Evolutionary conservation across 176 grass and related monocot species (phyloP), one percentile per base, ranked within the genome.

Genomic region (Zoysia pacifica): DNA sequence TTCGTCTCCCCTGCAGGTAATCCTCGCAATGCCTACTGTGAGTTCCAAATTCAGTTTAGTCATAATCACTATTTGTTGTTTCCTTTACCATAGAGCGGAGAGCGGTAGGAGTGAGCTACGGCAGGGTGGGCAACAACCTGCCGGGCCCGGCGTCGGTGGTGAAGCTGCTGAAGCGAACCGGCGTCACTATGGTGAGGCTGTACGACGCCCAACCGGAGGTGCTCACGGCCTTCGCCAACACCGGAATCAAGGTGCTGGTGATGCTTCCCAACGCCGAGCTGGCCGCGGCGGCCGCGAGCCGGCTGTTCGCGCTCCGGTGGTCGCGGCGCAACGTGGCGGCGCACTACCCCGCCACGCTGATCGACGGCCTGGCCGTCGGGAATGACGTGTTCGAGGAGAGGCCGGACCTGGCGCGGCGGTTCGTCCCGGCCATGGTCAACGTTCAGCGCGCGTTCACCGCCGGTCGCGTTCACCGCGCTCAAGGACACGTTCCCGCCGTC

Each of bases 161-260:
- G 16, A 15, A 92, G 75, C 86, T 92, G 16, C 82, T 92, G 5
- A 83, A 92, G 67, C 9, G 65, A 4, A 73, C 62, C 15, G 75
- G 79, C 69, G 79, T 92, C 48, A 74, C 62, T 16, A 76, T 63
- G 82, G 82, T 92, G 1, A 89, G 83, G 65, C 69, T 92, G 0
- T 92, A 89, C 64, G 90, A 92, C 63, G 48, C 79, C 15, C 48
- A 92, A 28, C 37, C 75, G 1, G n/a, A 42, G 1, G 72, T 86
- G 53, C 82, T 92, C 16, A 65, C 38, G 12, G 66, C 90, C 9
- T 70, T 92, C 12, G 83, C 86, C 16, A 65, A 70, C 35, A 70
- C 90, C 3, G 83, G 83, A 5, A 92, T 89, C 79, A 86, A 83
- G 70, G 86, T 83, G 46, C 73, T 78, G 11, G 86, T 92, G 36